Evolutionary conservation across 495 filamentous ascomycete species (phyloP), one percentile per base, ranked within the genome.

Genomic region (Recurvomyces mirabilis): DNA sequence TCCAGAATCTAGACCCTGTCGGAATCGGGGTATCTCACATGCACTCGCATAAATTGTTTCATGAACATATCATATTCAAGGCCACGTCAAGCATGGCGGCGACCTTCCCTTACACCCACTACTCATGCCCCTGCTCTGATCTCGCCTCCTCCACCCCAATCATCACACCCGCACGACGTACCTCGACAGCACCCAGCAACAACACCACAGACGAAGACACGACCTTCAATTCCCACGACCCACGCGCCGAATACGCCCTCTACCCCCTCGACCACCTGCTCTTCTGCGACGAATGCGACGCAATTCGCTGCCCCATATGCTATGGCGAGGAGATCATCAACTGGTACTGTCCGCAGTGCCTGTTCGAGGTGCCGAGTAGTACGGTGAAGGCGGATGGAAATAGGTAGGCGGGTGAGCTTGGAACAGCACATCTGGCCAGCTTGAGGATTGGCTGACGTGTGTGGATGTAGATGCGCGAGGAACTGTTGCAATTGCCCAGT

Each of bases 211-310:
- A 84, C 24, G 82, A 89, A 43, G 84, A 86, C 24, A 68, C 70
- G 48, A 81, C 84, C 11, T 95, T 98, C 58, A 81, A 98, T 55
- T 87, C 93, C 0, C 74, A 81, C 30, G 78, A 79, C 23, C 75
- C 83, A 1, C 77, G 93, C 5, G 79, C 89, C 25, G 89, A 84
- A 59, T 94, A 82, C 67, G 84, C 84, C 30, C 70, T 98, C 25
- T 94, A 87, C 61, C 87, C 89, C 0, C 75, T 94, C n/a, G 87
- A 96, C 55, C 83, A 91, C 55, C 75, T 98, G 6, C 71, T 94
- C 10, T 96, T 87, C 64, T 98, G 91, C 65, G 87, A 93, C 57
- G 93, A 95, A 60, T 98, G 91, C 60, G 85, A 91, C 51, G 79
- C 93, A 64, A 89, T 98, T 42, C 81, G 88, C 50, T 98, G 91